Base-by-base conservation (phyloP, 169 alveolate genomes). In the Plasmodium inui region DNA sequence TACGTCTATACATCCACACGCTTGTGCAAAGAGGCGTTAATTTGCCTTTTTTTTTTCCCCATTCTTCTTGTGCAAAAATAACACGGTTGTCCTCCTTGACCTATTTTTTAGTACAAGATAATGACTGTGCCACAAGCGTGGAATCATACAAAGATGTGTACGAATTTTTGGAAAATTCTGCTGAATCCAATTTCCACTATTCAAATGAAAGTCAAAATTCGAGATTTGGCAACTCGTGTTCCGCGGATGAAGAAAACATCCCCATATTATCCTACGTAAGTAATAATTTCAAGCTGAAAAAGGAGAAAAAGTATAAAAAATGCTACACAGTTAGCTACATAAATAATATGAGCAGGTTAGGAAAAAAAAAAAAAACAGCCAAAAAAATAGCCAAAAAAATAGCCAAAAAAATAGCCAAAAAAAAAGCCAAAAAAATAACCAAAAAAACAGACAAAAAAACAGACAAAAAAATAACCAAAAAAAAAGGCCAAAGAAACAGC, bases 321-420 rank as follows among this genome's bases (percentile, higher is more conserved):
- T 88, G 30, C 19, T 55, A 88, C 30, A 79, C 94, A 79, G 90
- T 22, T 88, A 79, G 94, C 83, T 79, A 79, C 72, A 78, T 88
- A 79, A 78, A 88, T 78, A 61, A 88, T 79, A 88, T 88, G 94
- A 79, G 26, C 89, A 88, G 94, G 94, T 88, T 39, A 76, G 84
- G 3, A 84, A 73, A 73, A 84, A 57, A 82, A 82, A 82, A 82
- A 5, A 81, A 41, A 46, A 28, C 22, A 76, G 44, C 44, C 44
- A 32, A 37, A 37, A 37, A 37, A 37, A 37, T 37, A 76, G 41
- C 34, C 22, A 28, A 76, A 76, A 26, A 28, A 30, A n/a, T 7
- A 19, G 6, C 22, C n/a, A n/a, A 30, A 76, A 76, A 30, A 76
- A 22, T 9, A 76, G 26, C 41, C n/a, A 5, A 41, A 44, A 82